Conservation (phyloP, 1,139 yeast genomes). For the Oligophagozyma castellii region DNA sequence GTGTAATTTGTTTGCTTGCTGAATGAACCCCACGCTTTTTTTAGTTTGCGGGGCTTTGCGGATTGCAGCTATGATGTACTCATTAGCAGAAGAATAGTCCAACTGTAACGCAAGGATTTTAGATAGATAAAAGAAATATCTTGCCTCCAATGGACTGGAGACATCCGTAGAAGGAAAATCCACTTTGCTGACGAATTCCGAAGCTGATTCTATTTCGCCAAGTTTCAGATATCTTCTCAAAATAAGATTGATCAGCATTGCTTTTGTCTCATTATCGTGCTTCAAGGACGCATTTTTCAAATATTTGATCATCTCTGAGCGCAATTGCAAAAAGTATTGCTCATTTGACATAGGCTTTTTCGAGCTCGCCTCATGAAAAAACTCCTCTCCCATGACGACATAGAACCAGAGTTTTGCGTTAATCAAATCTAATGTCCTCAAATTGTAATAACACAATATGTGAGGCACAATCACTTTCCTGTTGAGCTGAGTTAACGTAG, state of each 20-base stretch:
- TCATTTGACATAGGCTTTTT: conserved; percentile 11
- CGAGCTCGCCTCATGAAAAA: conserved; percentile 22
- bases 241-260: conserved; percentile 69
- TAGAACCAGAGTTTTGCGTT: conserved; percentile 93
- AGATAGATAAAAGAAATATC: conserved; percentile 84
- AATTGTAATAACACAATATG: conserved; percentile 51
- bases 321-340: conserved; percentile 36
- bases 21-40: conserved; percentile 75
- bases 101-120: conserved; percentile 84
- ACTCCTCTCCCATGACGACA: conserved; percentile 67
- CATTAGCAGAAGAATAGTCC: conserved; percentile 84
- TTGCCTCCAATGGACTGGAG: conserved; percentile 78
- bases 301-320: conserved; percentile 57
- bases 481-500: conserved; percentile 40
- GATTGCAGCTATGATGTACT: conserved; percentile 80
- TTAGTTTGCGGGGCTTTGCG: conserved; percentile 95
- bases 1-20: conserved; percentile 78
- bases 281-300: conserved; percentile 83
- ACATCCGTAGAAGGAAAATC: conserved; percentile 59
- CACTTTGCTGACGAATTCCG: conserved; percentile 77
- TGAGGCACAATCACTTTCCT: conserved; percentile 33
- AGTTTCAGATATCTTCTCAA: conserved; percentile 65
- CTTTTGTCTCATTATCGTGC: conserved; percentile 87
- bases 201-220: conserved; percentile 79
- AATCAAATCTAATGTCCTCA: conserved; percentile 74